Base-by-base conservation (phyloP, 2,329 filamentous ascomycete genomes). In the Cryphonectria parasitica region DNA sequence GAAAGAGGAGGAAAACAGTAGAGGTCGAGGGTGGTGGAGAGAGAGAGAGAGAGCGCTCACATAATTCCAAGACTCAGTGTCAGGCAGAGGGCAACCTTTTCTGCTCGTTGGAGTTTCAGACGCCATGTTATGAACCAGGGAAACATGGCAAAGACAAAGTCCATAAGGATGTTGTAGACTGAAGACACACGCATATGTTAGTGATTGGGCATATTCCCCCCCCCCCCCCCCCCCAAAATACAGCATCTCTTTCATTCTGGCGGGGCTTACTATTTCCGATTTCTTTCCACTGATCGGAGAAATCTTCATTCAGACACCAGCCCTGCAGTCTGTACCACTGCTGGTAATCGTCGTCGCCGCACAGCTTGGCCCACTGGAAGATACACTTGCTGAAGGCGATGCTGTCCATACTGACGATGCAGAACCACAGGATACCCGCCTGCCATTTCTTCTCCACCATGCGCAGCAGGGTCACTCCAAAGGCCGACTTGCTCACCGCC, bases 151-250 rank as follows among this genome's bases (percentile, higher is more conserved):
- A 87, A 83, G 0, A 85, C 73, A 56, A 87, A 85, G 71, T 87
- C 85, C 83, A 86, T 87, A 39, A 86, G 78, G 69, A 86, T 83
- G 75, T 86, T 87, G 75, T 85, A 86, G 6, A 85, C 84, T 86
- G 71, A 15, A 15, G n/a, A 22, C 43, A 22, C 19, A 11, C 22
- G 13, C 41, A 43, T 17, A n/a, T 49, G 45, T 49, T 11, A 49
- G 45, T n/a, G 19, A n/a, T 6, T 6, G 8, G 36, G 36, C 11
- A 39, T 8, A 39, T 10, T 11, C 36, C 34, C 1, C 34, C 6
- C 34, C 34, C 34, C 1, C 34, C 6, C 34, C 34, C 36, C 34
- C 1, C 34, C 6, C 34, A 3, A 34, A 34, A 34, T 34, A 6
- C 34, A 34, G 34, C 34, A 34, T 39, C 10, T 39, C 10, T 39